These are phyloP conservation scores for Xylariaceae sp. DNA, from an alignment of 2,329 filamentous ascomycete species.

Conservation along the genomic window DNA sequence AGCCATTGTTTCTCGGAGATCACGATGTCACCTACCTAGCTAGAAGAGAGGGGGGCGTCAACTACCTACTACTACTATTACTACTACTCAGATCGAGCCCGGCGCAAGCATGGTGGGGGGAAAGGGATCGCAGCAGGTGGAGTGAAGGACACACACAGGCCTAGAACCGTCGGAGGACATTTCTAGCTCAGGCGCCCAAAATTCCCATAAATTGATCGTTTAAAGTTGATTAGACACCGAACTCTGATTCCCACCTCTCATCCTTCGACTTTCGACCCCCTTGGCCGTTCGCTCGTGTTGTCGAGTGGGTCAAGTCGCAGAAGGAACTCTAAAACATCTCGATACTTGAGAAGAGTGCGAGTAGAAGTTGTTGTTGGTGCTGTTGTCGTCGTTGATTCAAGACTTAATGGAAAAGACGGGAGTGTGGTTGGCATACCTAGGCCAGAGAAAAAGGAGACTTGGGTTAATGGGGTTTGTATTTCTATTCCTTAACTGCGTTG, in stretches of 20 bases:
- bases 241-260: neutral
- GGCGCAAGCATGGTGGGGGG: constrained; percentile 4
- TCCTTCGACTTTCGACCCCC: neutral
- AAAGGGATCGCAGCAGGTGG: constrained; percentile 2
- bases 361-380: neutral
- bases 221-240: constrained; percentile 18
- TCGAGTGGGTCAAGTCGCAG: neutral
- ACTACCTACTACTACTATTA: neutral
- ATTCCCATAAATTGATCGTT: constrained; percentile 18
- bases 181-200: constrained; percentile 8
- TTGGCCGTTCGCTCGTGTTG: neutral
- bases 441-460: too few species aligned
- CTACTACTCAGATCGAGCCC: constrained; percentile 1
- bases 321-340: neutral
- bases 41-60: constrained; percentile 3
- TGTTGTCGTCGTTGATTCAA: too few species aligned
- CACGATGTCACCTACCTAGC: constrained; percentile 12
- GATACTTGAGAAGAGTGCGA: neutral
- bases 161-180: constrained; percentile 6
- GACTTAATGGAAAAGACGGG: too few species aligned
- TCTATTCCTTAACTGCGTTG: too few species aligned
- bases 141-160: constrained; percentile 1
- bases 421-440: too few species aligned
- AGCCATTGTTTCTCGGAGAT: constrained; percentile 8
- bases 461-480: too few species aligned